Evolutionary conservation across 345 rosid genomes (phyloP), one percentile per base, ranked within the genome.

Genomic region (Brassica rapa): DNA sequence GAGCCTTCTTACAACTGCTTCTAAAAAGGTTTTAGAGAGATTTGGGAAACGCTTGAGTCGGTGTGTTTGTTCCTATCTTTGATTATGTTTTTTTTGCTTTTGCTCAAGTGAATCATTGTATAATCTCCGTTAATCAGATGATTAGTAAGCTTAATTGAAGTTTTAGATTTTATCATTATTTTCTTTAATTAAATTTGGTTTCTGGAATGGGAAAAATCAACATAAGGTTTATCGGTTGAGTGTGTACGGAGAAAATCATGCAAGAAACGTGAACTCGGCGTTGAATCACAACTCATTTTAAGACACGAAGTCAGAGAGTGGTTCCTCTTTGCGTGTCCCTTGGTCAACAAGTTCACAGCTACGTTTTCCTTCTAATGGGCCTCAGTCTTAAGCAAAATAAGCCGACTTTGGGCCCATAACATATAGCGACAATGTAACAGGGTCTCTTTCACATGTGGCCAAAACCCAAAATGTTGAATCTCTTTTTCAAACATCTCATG

Each of bases 1-100:
- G 29, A 82, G 41, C 46, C 76, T 64, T 56, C 63, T 76, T 74
- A 51, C 56, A 4, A 81, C 56, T 55, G 77, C 67, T 81, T 81
- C 72, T 69, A 59, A 49, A 49, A 46, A 35, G 19, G 62, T 33
- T 37, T 73, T 83, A 74, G 41, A 35, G 77, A 25, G 30, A 57
- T 70, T 25, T 7, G n/a, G 5, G 1, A 6, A 15, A n/a, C 6
- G 8, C 1, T 6, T 27, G 1, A 33, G 43, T 27, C 24, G 11
- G 24, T 8, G 32, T 57, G 29, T 59, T 14, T 37, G 68, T 64
- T 64, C 66, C 11, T 2, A 15, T 68, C 10, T 23, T 30, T 46
- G 14, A 8, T 62, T 49, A 21, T 70, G 24, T 29, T 29, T 12
- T 53, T 16, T 33, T 27, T 27, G 29, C 41, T 53, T 39, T 66